Evolutionary conservation across 139 green algal genomes (phyloP).

Genomic region (Deuterostichococcus epilithicus): DNA sequence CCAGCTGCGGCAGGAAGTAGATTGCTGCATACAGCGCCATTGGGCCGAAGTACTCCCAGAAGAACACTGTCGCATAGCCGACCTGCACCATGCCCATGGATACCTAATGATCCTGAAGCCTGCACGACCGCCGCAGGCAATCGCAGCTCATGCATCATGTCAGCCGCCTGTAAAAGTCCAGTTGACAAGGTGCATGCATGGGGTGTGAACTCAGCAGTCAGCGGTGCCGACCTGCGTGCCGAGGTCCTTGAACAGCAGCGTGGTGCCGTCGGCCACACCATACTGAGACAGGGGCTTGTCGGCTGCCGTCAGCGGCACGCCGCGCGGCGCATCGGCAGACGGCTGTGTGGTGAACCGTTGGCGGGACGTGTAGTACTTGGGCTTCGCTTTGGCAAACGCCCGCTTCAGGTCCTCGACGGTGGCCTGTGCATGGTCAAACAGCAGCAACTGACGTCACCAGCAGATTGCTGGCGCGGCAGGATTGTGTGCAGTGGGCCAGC

Average conservation of each 20-base stretch:
- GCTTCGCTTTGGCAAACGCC: conserved; percentile 52
- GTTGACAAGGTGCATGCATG: no score
- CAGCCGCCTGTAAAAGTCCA: no score
- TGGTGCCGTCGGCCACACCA: conserved; percentile 45
- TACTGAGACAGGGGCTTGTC: conserved; percentile 65
- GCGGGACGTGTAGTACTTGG: conserved; percentile 56
- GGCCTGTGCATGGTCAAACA: no score
- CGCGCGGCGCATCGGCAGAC: conserved; percentile 51
- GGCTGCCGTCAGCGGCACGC: conserved; percentile 45
- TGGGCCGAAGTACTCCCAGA: conserved; percentile 97
- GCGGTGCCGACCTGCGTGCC: conserved; percentile 75
- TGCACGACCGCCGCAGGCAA: no score
- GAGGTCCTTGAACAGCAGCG: conserved; percentile 93
- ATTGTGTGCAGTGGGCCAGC: no score
- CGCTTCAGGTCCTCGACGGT: conserved; percentile 78
- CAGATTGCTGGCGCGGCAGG: no score
- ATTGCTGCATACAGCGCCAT: conserved; percentile 91
- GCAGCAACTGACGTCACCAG: no score
- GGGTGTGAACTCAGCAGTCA: neutral
- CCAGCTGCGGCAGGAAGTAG: conserved; percentile 73
- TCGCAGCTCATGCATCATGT: no score
- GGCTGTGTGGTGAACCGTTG: conserved; percentile 74
- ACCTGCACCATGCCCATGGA: conserved; percentile 68
- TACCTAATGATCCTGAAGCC: no score
- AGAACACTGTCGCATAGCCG: conserved; percentile 92